Conservation (phyloP, 1,284 basidiomycete genomes). For the Ganoderma multipileum region DNA sequence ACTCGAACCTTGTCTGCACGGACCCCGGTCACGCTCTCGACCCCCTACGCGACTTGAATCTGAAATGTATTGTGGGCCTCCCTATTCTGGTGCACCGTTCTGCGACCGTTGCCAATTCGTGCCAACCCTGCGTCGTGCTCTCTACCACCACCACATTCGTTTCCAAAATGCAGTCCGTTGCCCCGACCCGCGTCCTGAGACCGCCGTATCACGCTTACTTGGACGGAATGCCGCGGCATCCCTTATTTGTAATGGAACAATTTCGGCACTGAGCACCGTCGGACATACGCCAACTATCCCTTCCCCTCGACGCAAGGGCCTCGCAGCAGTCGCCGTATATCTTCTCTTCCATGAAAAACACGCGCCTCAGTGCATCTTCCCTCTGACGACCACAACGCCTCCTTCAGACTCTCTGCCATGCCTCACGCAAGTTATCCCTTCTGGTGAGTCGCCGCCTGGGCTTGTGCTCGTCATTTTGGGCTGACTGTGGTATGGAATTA, state of each 20-base stretch:
- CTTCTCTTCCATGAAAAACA: constrained; percentile 28
- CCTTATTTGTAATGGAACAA: constrained; percentile 22
- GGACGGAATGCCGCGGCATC: not conserved
- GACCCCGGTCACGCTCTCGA: constrained; percentile 30
- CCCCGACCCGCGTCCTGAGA: not conserved
- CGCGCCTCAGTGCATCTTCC: constrained; percentile 22
- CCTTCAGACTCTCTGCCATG: constrained; percentile 30
- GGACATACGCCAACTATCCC: constrained; percentile 12
- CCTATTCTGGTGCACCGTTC: not conserved
- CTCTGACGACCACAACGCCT: constrained; percentile 15
- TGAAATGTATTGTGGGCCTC: not conserved
- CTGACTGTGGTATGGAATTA: constrained; percentile 6
- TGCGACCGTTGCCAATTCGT: constrained; percentile 3
- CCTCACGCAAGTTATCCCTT: constrained; percentile 57
- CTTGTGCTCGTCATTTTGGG: constrained; percentile 8
- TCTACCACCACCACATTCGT: not conserved
- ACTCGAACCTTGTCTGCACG: constrained; percentile 31
- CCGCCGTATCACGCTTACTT: not conserved
- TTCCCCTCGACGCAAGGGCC: not conserved
- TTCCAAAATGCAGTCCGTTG: not conserved
- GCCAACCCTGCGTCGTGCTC: not conserved
- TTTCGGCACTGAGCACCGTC: constrained; percentile 12
- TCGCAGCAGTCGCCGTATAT: not conserved
- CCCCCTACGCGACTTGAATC: not conserved
- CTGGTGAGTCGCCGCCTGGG: constrained; percentile 53